A percentile compares a stretch with the other conserved stretches of the same genome.
Evolutionary conservation across 192 early-diverging fungal species (phyloP).

Genomic region (Anaeromyces robustus): DNA sequence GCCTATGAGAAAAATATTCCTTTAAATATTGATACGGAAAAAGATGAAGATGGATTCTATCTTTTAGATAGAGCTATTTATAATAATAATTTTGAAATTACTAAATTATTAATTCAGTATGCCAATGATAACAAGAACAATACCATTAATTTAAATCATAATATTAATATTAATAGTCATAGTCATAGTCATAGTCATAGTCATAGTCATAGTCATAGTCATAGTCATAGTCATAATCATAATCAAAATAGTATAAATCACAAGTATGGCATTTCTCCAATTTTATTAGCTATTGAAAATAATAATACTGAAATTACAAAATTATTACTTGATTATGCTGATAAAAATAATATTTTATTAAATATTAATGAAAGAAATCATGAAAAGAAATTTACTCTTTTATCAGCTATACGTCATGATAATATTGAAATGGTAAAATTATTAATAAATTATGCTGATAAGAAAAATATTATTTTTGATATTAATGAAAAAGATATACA

Average conservation of each 20-base stretch:
- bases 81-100: not conserved
- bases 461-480: not conserved
- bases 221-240: too few relatives aligned
- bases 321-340: not conserved
- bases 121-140: not conserved
- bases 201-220: too few relatives aligned
- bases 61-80: not conserved
- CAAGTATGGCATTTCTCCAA: not conserved
- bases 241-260: too few relatives aligned
- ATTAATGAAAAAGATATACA: not conserved
- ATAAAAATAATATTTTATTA: not conserved
- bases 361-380: too few relatives aligned
- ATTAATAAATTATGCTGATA: too few relatives aligned
- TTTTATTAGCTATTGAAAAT: not conserved
- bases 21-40: not conserved
- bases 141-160: too few relatives aligned
- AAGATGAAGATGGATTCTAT: not conserved
- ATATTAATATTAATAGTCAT: too few relatives aligned
- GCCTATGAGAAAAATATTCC: not conserved
- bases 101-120: not conserved
- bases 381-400: too few relatives aligned
- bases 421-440: too few relatives aligned
- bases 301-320: not conserved
- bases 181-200: too few relatives aligned
- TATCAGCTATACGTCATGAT: too few relatives aligned